A percentile compares a stretch with the other conserved stretches of the same genome.
phyloP scores from a whole-genome alignment of 495 filamentous ascomycete species.

The Penicillium flavigenum region DNA sequence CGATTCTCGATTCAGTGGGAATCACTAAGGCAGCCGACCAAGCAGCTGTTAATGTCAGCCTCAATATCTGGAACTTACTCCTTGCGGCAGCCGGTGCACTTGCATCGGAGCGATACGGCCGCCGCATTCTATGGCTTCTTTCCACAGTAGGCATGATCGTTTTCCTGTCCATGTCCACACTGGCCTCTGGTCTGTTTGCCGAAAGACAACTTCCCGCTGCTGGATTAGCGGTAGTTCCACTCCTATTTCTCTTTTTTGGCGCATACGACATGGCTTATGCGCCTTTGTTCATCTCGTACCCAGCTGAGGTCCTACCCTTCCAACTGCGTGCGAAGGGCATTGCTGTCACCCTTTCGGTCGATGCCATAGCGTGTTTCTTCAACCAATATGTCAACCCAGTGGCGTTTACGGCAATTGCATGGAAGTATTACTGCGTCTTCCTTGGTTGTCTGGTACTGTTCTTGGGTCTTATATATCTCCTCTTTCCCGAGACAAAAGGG shows the following conservation, averaged over 20 bases:
- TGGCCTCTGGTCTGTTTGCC: constrained; percentile 54
- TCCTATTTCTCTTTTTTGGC: constrained; percentile 59
- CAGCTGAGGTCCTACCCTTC: constrained; percentile 66
- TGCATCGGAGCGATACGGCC: constrained; percentile 58
- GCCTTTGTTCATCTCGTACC: constrained; percentile 61
- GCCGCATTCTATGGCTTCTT: constrained; percentile 55
- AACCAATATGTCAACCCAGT: constrained; percentile 61
- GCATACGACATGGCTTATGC: constrained; percentile 60
- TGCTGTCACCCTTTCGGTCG: constrained; percentile 59
- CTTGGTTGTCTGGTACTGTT: constrained; percentile 57
- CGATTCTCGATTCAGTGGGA: constrained; percentile 56
- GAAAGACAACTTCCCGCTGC: constrained; percentile 44
- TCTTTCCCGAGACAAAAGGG: constrained; percentile 66
- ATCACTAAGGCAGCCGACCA: constrained; percentile 46
- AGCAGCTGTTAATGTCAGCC: constrained; percentile 33
- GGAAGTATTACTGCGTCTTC: constrained; percentile 64
- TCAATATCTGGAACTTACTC: constrained; percentile 30
- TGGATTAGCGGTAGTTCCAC: constrained; percentile 55
- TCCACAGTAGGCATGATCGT: constrained; percentile 56
- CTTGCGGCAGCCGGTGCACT: constrained; percentile 47
- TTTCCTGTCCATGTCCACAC: constrained; percentile 54
- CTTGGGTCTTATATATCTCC: constrained; percentile 58
- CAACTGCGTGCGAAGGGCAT: constrained; percentile 69
- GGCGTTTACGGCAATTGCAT: constrained; percentile 47
- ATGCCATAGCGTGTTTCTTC: constrained; percentile 57